phyloP scores from a whole-genome alignment of 768 basidiomycete genomes.

The Sarcodon aspratus region DNA sequence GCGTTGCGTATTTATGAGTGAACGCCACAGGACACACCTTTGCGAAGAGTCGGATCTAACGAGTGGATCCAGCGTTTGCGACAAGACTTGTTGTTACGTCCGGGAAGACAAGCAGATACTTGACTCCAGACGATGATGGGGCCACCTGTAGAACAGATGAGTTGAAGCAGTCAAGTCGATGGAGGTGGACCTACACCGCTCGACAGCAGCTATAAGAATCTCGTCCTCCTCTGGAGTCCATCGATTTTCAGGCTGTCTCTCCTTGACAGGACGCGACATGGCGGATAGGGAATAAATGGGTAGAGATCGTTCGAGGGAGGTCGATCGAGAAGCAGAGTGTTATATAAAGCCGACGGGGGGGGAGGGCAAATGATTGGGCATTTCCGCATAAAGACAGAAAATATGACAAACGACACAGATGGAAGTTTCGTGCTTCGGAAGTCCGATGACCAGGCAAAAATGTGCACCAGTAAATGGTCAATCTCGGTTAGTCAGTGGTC shows the following conservation, averaged over 20 bases:
- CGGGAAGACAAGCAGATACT: neutral
- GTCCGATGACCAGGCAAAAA: too few species aligned
- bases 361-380: too few species aligned
- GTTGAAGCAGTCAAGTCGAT: neutral
- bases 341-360: too few species aligned
- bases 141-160: neutral
- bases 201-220: conserved; percentile 4
- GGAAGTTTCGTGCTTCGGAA: too few species aligned
- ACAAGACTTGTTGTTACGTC: conserved; percentile 4
- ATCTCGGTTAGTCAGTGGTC: too few species aligned
- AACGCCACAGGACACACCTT: neutral
- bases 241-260: neutral
- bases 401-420: too few species aligned
- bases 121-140: neutral
- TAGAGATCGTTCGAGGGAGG: too few species aligned
- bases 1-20: neutral
- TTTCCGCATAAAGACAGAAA: too few species aligned
- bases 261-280: neutral
- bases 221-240: conserved; percentile 6
- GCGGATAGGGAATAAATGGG: neutral
- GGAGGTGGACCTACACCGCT: neutral
- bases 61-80: conserved; percentile 7
- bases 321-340: too few species aligned
- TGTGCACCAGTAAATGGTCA: too few species aligned
- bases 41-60: conserved; percentile 4